Evolutionary conservation across 345 rosid genomes (phyloP), one percentile per base, ranked within the genome.

Genomic region (Raphanus sativus): DNA sequence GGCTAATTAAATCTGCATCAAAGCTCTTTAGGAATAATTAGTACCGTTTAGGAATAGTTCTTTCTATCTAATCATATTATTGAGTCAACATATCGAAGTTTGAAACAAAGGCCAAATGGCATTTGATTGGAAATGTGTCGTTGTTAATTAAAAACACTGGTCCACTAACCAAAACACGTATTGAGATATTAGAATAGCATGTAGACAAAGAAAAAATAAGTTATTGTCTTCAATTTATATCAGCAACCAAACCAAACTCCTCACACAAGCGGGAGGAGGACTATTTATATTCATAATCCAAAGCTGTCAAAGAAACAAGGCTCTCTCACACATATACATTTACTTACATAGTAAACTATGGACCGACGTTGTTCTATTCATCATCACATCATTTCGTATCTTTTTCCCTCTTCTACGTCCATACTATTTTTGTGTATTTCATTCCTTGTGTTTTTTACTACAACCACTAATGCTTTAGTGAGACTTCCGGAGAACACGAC

Each of bases 401-500:
- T 16, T 3, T 62, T 8, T 5, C 1, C 9, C 70, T 63, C 61
- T 54, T 70, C 34, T 21, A 54, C 65, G 11, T 70, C 75, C 1
- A 54, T 50, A 26, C 64, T 40, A 1, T 54, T 16, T 69, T 42
- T 65, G n/a, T 55, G 52, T 40, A 17, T 32, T 8, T 15, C 59
- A 33, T 7, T 65, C 45, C 21, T 78, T 40, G 62, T 42, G 52
- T 48, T 71, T 9, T 58, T 25, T 66, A 60, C 64, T 24, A 48
- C 34, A 72, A 71, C 67, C 6, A 77, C 69, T 62, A 29, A 75
- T 13, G 83, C 66, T 65, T 52, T 66, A 42, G 74, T 80, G 11
- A 70, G 75, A 67, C 34, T 71, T 15, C 83, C 83, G 15, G 33
- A 30, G 15, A 89, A 87, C 30, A 33, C 9, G 16, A 83, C 83